phyloP scores from a whole-genome alignment of 805 yeast genomes.

The Hanseniaspora pseudoguilliermondii region DNA sequence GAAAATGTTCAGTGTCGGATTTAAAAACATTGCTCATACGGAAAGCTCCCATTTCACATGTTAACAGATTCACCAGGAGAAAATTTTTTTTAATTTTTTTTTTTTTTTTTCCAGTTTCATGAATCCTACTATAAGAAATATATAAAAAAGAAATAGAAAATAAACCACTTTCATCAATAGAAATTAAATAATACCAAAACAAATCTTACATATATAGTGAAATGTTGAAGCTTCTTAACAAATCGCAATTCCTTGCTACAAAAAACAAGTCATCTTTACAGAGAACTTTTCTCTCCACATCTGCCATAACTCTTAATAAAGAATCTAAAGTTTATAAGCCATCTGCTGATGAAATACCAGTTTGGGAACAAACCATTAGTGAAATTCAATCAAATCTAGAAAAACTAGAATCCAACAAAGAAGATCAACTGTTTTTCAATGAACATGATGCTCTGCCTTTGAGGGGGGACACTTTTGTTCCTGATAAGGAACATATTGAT shows the following conservation, averaged over 20 bases:
- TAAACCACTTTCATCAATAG: too few relatives aligned
- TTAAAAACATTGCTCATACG: too few relatives aligned
- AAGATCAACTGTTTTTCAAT: constrained; percentile 26
- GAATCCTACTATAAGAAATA: too few relatives aligned
- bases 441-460: constrained; percentile 5
- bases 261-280: not conserved
- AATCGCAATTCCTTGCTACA: not conserved
- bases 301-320: constrained; percentile 9
- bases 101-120: too few relatives aligned
- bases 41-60: too few relatives aligned
- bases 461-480: constrained; percentile 32
- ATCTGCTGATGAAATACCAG: constrained; percentile 30
- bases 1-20: too few relatives aligned
- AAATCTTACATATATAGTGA: not conserved
- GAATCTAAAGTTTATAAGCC: constrained; percentile 3
- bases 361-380: constrained; percentile 32
- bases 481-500: constrained; percentile 50
- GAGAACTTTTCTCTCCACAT: not conserved
- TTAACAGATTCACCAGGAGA: too few relatives aligned
- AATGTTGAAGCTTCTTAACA: not conserved
- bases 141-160: too few relatives aligned
- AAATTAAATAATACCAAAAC: too few relatives aligned
- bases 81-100: too few relatives aligned
- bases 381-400: constrained; percentile 31
- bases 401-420: constrained; percentile 29